phyloP scores from a whole-genome alignment of 805 yeast species.

The Kockiozyma suomiensis region DNA sequence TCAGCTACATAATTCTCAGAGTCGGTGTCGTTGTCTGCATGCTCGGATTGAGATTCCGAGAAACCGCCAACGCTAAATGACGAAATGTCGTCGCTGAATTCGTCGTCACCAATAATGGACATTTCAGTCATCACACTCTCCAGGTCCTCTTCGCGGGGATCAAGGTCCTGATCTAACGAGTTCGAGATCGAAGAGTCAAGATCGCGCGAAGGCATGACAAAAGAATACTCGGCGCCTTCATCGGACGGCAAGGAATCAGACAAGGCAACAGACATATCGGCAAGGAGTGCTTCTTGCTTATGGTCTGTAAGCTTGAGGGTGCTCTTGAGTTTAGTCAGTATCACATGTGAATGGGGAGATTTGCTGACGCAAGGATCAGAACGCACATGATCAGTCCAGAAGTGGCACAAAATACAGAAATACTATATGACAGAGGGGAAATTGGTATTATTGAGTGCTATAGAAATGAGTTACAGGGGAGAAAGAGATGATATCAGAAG shows the following conservation, averaged over 20 bases:
- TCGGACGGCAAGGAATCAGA: background rate
- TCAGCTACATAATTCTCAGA: too few species aligned
- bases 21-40: background rate
- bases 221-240: background rate
- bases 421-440: too few species aligned
- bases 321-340: too few species aligned
- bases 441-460: too few species aligned
- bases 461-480: too few species aligned
- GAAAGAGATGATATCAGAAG: too few species aligned
- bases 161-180: background rate
- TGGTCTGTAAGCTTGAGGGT: too few species aligned
- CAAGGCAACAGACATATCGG: background rate
- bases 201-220: background rate
- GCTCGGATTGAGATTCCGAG: background rate
- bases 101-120: conserved; percentile 2
- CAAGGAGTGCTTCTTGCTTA: background rate
- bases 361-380: too few species aligned
- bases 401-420: too few species aligned
- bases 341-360: too few species aligned
- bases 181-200: background rate
- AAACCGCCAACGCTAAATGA: background rate
- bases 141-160: background rate
- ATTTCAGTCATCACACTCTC: background rate
- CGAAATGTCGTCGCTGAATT: background rate
- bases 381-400: too few species aligned